Evolutionary conservation across 2,329 filamentous ascomycete species (phyloP).

Genomic region (Nemania sp.): DNA sequence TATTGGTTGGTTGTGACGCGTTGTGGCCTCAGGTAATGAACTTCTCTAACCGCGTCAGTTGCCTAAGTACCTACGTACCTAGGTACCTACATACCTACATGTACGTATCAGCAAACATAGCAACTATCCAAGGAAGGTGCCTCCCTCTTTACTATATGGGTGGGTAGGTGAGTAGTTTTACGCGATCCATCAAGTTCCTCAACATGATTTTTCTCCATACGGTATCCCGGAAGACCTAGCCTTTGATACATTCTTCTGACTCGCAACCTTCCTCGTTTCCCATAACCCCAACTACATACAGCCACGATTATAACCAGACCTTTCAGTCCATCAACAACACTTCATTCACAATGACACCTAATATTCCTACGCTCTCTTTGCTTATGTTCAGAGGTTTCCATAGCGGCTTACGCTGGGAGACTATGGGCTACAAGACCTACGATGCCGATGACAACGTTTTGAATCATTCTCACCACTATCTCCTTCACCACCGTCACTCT

Average conservation of each 20-base stretch:
- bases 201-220: not conserved
- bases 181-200: not conserved
- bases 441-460: not conserved
- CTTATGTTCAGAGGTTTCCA: slow-evolving; percentile 13
- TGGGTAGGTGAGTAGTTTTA: not conserved
- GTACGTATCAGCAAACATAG: not conserved
- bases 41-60: not conserved
- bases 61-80: not conserved
- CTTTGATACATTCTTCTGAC: too few species aligned
- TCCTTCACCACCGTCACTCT: slow-evolving; percentile 31
- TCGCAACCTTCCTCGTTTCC: too few species aligned
- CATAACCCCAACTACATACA: too few species aligned
- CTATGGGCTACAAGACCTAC: slow-evolving; percentile 12
- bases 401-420: slow-evolving; percentile 26
- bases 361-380: not conserved
- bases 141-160: not conserved
- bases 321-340: too few species aligned
- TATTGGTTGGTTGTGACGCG: too few species aligned
- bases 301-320: too few species aligned
- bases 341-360: not conserved
- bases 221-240: not conserved
- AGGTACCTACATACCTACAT: not conserved
- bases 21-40: not conserved
- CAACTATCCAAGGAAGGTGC: not conserved
- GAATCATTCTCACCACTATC: slow-evolving; percentile 12